Evolutionary conservation across 768 basidiomycete species (phyloP), one percentile per base, ranked within the genome.

Genomic region (Austroboletus eburneus): DNA sequence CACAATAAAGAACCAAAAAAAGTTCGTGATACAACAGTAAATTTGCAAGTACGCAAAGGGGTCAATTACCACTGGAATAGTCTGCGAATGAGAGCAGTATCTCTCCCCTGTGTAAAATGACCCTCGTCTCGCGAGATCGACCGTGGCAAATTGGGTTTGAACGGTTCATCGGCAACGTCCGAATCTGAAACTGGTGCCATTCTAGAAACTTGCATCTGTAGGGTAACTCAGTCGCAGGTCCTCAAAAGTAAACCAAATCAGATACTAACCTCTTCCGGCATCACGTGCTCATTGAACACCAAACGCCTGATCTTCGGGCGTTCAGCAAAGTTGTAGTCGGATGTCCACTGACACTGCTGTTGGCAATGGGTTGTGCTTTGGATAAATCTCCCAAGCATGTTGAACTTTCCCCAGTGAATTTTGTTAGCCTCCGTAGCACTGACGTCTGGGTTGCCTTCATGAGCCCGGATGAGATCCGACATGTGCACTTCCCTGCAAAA

Each of bases 391-490:
- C 86, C 93, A 72, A 97, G 87, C 79, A 91, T 85, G 54, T 85
- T 87, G 67, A 88, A 96, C 68, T 98, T 98, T 22, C 85, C 89
- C 95, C 95, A 98, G 58, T 97, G 92, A 44, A 97, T 87, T 61
- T 82, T 81, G 33, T 64, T 71, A 4, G 81, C 72, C 57, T 89
- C 85, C 18, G 76, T 70, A 7, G 80, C 70, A 51, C 79, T 78
- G 51, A 79, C 75, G 56, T 94, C 89, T 3, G 74, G 72, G 50
- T 95, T 93, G 47, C 83, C 87, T 67, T 91, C 89, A 54, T 96
- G 85, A 8, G 91, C 80, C 51, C 83, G 83, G 38, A 93, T 85
- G 39, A 97, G 74, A 62, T 95, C 93, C 33, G 90, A 87, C 57
- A 93, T 81, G 50, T 93, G 91, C 9, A 94, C 87, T 63, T 96